Base-by-base conservation (phyloP, 106 monocot species). In the Platanthera zijinensis region DNA sequence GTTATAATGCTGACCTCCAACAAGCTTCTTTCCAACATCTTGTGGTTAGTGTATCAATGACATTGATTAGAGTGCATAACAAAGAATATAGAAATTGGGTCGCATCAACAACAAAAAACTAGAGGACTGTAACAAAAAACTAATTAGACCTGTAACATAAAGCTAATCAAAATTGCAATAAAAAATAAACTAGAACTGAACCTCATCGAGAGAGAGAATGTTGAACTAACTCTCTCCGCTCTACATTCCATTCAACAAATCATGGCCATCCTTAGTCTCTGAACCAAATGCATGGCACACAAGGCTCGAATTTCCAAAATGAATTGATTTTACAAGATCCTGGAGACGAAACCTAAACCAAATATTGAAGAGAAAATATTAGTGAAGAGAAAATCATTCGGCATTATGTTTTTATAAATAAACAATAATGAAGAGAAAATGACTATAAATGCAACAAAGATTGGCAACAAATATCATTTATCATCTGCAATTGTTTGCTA, bases 301-400 rank as follows among this genome's bases (percentile, higher is more conserved):
- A 5, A 87, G 95, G 73, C 88, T 90, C 6, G 87, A 84, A 80
- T 84, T 92, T 77, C 84, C 80, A 78, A 95, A 92, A 78, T 88
- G 89, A 72, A 95, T 87, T 11, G 89, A 76, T 74, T 95, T 95
- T 12, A 95, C 86, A 13, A 89, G 95, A 81, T 95, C 95, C 95
- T 95, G 69, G 52, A 52, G 13, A 48, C 67, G 48, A 3, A 18
- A 74, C 18, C 78, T 51, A 11, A 21, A 59, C 3, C 12, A 69
- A 25, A 51, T 51, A n/a, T 64, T 64, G 30, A 7, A 25, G 28
- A 64, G 28, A n/a, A 64, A 64, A 28, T 30, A 28, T 25, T 64
- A 25, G 7, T 21, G 25, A 28, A 64, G 28, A 6, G 28, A 64
- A 30, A 64, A n/a, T n/a, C 28, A 64, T 28, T 64, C 21, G 1